A percentile compares a stretch with the other conserved stretches of the same genome.
These are phyloP conservation scores for Colletotrichum coccodes DNA, from an alignment of 2,329 filamentous ascomycete genomes.

Conservation along the genomic window DNA sequence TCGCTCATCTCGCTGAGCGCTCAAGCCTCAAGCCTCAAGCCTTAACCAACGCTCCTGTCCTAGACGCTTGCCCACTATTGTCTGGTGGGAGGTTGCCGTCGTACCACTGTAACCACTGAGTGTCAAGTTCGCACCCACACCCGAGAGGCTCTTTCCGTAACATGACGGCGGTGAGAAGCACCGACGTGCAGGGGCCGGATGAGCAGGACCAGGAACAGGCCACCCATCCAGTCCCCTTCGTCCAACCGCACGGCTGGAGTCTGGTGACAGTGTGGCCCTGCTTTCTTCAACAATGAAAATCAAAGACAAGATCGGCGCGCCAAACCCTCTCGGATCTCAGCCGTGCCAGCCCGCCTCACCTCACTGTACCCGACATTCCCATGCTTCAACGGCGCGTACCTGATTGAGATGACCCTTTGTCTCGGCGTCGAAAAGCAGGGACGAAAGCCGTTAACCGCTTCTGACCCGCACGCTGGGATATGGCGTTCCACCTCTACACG, in stretches of 20 bases:
- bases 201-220: background rate
- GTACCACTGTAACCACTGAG: background rate
- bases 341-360: conserved; percentile 1
- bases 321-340: conserved; percentile 7
- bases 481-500: background rate
- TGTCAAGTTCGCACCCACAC: background rate
- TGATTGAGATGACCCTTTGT: conserved; percentile 19
- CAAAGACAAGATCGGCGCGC: conserved; percentile 24
- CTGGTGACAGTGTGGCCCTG: background rate
- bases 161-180: conserved; percentile 20
- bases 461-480: conserved; percentile 1
- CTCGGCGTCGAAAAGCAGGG: conserved; percentile 17
- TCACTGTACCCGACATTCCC: background rate
- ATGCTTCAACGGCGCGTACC: conserved; percentile 1
- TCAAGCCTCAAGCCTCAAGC: background rate
- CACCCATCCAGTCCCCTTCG: background rate
- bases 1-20: background rate
- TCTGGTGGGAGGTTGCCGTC: background rate
- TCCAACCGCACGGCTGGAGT: conserved; percentile 1
- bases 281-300: conserved; percentile 15
- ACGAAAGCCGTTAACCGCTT: conserved; percentile 2
- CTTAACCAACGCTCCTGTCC: background rate
- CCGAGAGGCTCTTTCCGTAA: conserved; percentile 1
- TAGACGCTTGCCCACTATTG: background rate
- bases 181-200: background rate